A percentile compares a stretch with the other conserved stretches of the same genome.
These are phyloP conservation scores for Tilletiopsis washingtonensis DNA, from an alignment of 1,284 basidiomycete species.

Conservation along the genomic window DNA sequence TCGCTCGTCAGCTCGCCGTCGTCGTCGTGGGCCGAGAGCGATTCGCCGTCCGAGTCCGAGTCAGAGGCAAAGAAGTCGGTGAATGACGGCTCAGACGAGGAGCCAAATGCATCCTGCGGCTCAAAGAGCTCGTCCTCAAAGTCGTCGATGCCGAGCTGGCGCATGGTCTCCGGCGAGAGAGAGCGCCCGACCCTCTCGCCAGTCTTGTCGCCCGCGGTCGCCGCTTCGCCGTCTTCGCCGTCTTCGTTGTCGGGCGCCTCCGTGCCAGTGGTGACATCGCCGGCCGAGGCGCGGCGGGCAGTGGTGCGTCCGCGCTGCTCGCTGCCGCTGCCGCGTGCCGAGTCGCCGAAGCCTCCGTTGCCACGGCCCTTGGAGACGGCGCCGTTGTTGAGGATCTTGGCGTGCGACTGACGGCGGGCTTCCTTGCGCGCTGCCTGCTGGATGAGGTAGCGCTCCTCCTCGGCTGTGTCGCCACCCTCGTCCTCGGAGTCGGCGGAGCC, in stretches of 20 bases:
- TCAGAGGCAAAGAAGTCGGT: conserved; percentile 43
- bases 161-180: conserved; percentile 29
- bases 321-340: conserved; percentile 12
- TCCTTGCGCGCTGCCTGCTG: conserved; percentile 22
- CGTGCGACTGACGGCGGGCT: conserved; percentile 17
- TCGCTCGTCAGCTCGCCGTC: conserved; percentile 19
- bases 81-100: conserved; percentile 43
- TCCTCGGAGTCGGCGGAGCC: conserved; percentile 35
- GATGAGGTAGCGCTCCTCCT: conserved; percentile 40
- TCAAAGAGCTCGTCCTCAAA: conserved; percentile 41
- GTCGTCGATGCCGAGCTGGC: conserved; percentile 26
- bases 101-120: conserved; percentile 39
- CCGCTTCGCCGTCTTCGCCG: conserved; percentile 13
- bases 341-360: no score
- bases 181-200: conserved; percentile 19
- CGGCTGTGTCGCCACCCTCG: conserved; percentile 23
- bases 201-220: conserved; percentile 1
- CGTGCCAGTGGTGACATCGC: background rate
- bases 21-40: conserved; percentile 4
- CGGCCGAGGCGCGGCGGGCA: conserved; percentile 14
- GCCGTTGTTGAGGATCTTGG: no score
- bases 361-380: no score
- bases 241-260: conserved; percentile 4
- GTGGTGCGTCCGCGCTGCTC: no score
- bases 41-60: conserved; percentile 18